A percentile compares a stretch with the other conserved stretches of the same genome.
Conservation (phyloP, 176 grass and related monocot species). For the Calamus simplicifolius region DNA sequence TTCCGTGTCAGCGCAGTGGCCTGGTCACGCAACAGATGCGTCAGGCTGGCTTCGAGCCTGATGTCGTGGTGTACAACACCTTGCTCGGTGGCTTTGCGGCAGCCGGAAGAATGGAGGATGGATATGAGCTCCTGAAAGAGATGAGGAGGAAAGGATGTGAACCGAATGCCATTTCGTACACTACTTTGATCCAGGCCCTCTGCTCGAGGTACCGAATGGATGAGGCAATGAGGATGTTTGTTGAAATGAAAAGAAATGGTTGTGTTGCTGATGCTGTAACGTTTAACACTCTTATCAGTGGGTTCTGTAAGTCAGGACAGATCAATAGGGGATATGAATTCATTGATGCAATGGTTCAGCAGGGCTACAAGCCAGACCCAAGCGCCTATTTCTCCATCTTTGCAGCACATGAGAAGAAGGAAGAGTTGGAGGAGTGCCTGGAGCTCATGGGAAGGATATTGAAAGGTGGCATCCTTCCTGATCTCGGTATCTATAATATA, state of each 20-base stretch:
- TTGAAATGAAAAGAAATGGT: slow-evolving; percentile 83
- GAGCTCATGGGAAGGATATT: slow-evolving; percentile 76
- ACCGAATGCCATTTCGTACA: slow-evolving; percentile 85
- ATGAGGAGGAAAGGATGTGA: slow-evolving; percentile 62
- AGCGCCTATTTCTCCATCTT: slow-evolving; percentile 57
- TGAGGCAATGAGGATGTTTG: slow-evolving; percentile 82
- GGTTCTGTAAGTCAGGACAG: slow-evolving; percentile 74
- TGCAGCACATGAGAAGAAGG: slow-evolving; percentile 59
- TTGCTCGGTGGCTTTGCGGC: slow-evolving; percentile 68
- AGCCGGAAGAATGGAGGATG: slow-evolving; percentile 75
- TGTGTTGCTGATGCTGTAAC: slow-evolving; percentile 53
- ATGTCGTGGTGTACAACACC: slow-evolving; percentile 87
- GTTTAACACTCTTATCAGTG: slow-evolving; percentile 55
- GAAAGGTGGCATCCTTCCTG: slow-evolving; percentile 42
- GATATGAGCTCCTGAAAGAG: slow-evolving; percentile 55
- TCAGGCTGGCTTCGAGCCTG: slow-evolving; percentile 49
- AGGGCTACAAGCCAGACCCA: slow-evolving; percentile 52
- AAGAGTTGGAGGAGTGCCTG: slow-evolving; percentile 81
- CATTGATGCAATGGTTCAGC: slow-evolving; percentile 50
- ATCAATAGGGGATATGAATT: slow-evolving; percentile 67
- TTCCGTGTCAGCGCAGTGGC: too few species aligned
- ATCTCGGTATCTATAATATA: slow-evolving; percentile 61
- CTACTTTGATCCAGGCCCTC: slow-evolving; percentile 83
- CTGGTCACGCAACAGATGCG: too few species aligned
- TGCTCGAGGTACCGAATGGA: slow-evolving; percentile 65